A percentile compares a stretch with the other conserved stretches of the same genome.
Conservation (phyloP, 805 yeast genomes). For the Dipodascus geniculatus region DNA sequence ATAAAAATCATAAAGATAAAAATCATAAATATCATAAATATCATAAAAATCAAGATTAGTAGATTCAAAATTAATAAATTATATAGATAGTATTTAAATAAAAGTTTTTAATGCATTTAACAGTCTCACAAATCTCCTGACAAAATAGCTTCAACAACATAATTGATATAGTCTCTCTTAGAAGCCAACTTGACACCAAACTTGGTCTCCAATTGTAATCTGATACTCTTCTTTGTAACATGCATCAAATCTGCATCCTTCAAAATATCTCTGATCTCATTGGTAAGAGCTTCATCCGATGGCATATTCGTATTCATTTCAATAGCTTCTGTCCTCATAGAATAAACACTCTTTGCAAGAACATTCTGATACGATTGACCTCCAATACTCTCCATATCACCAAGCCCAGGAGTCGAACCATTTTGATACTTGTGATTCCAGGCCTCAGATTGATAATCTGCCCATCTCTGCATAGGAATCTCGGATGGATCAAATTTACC, state of each 20-base stretch:
- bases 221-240: conserved; percentile 28
- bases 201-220: conserved; percentile 25
- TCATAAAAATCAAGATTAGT: not conserved
- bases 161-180: conserved; percentile 28
- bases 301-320: conserved; percentile 23
- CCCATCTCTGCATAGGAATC: conserved; percentile 46
- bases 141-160: conserved; percentile 29
- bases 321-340: conserved; percentile 8
- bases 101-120: not conserved
- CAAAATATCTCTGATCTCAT: conserved; percentile 27
- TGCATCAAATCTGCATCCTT: conserved; percentile 28
- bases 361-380: not conserved
- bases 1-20: not conserved
- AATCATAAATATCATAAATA: not conserved
- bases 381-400: not conserved
- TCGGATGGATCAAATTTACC: conserved; percentile 45
- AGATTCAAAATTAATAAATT: not conserved
- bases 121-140: conserved; percentile 27
- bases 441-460: conserved; percentile 43
- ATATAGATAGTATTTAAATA: not conserved
- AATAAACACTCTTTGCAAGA: not conserved
- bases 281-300: conserved; percentile 26
- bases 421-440: conserved; percentile 22
- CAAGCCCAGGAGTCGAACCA: not conserved
- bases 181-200: conserved; percentile 24